Evolutionary conservation across 73 alveolate species (phyloP).

Genomic region (Blepharisma japonicum): DNA sequence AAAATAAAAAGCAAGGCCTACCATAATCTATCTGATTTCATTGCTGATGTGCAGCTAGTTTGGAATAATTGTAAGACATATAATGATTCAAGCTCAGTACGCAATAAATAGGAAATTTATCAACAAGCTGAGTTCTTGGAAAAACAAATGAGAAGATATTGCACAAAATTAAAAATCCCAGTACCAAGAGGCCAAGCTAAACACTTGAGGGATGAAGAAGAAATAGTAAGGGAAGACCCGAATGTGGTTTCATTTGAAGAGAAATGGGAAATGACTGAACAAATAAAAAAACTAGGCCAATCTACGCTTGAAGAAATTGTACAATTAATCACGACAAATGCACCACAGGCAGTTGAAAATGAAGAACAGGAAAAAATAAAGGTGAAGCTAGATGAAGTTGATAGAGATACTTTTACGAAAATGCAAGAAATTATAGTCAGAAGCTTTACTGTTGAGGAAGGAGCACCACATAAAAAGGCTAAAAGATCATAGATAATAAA

Average conservation of each 20-base stretch:
- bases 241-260: conserved; percentile 21
- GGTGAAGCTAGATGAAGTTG: conserved; percentile 41
- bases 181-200: background rate
- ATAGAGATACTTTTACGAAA: conserved; percentile 31
- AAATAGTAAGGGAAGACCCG: background rate
- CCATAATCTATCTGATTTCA: conserved; percentile 63
- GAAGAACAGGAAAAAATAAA: conserved; percentile 38
- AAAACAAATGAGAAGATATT: conserved; percentile 26
- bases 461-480: too few relatives aligned
- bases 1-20: conserved; percentile 60
- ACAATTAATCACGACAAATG: conserved; percentile 8
- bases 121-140: conserved; percentile 53
- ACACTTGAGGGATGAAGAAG: background rate
- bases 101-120: conserved; percentile 28
- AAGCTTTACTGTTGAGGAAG: too few relatives aligned
- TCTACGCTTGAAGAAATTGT: conserved; percentile 53
- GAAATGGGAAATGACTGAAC: conserved; percentile 47
- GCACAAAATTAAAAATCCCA: conserved; percentile 10
- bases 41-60: conserved; percentile 73
- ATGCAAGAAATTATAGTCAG: conserved; percentile 2
- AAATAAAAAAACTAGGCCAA: conserved; percentile 44
- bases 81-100: conserved; percentile 53
- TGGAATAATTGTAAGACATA: conserved; percentile 93
- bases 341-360: conserved; percentile 32
- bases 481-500: background rate